Evolutionary conservation across 768 basidiomycete species (phyloP), one percentile per base, ranked within the genome.

Genomic region (Boletus bicolor): DNA sequence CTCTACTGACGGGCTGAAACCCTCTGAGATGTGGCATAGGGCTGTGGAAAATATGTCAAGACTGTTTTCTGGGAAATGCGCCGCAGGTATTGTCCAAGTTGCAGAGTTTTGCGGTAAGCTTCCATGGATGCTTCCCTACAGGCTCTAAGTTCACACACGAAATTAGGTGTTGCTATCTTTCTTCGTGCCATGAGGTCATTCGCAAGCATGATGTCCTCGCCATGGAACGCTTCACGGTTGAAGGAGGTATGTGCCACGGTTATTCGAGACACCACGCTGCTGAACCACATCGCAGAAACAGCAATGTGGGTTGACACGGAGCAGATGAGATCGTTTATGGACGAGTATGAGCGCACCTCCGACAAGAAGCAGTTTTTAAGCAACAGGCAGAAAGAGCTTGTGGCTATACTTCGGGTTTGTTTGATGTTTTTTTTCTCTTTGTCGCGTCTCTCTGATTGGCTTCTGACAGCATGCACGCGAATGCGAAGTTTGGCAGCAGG

Each of bases 31-130:
- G 11, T 51, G 3, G 10, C 12, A 10, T 28, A 64, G 63, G 44
- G n/a, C 0, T 64, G 63, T 24, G 63, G 47, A 21, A 51, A 54
- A 30, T 19, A 32, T 1, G 47, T 52, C 0, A n/a, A 14, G 5
- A 42, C 32, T 5, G 21, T 50, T 17, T 21, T 61, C 4, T 64
- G 63, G 63, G 17, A 28, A 4, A 38, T 64, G 11, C 62, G 62
- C 1, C 58, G 46, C 7, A 60, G 62, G 17, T 60, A 56, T 26
- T 60, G 53, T 44, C n/a, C 14, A 12, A 28, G 26, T 4, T 63
- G 61, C 38, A 58, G 38, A 19, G 4, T 2, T 1, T 21, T 14
- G 45, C 39, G 51, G 62, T 50, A 39, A n/a, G 41, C 26, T 38
- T 43, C 7, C 8, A 17, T 37, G 2, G n/a, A 10, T 17, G 21